Base-by-base conservation (phyloP, 768 basidiomycete genomes). In the Naganishia randhawae region DNA sequence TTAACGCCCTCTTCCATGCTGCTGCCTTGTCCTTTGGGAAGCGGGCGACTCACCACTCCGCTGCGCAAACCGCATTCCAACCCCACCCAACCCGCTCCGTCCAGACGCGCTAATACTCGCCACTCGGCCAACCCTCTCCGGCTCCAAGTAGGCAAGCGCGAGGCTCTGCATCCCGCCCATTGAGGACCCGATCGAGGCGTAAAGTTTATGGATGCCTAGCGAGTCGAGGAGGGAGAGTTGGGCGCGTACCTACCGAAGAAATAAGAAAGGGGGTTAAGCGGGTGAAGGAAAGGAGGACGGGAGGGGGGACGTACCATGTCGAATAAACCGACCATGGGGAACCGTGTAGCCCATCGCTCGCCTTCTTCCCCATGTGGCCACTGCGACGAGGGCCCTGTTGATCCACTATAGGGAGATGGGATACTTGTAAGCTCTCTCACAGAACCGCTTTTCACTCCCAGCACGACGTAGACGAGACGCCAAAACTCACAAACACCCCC, bases 101-200 rank as follows among this genome's bases (percentile, higher is more conserved):
- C 93, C 95, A 0, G 92, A 93, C 19, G 93, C 96, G 72, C 91
- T 93, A 72, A 99, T 98, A 75, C 89, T 92, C 41, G 94, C 90
- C 17, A 98, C 83, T 79, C 92, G 92, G 1, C 87, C 87, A 0
- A 97, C 91, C 27, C 95, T 85, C 35, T 91, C 85, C 4, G 96
- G 95, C 74, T 87, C 87, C 25, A 98, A 82, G 87, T 93, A 94
- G 1, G 87, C 96, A n/a, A 93, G 87, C 35, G 93, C 94, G 14
- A 99, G 84, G 81, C 92, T 95, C 81, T 92, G 92, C 95, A 98
- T 97, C 0, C 87, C 96, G 27, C 96, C 96, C 96, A 99, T 98
- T 17, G 91, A 93, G 55, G 86, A 88, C 1, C 96, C 96, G 0
- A 98, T 92, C 67, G 88, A 91, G 37, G 96, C 96, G 77, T 94